Evolutionary conservation across 371 early-diverging fungal species (phyloP).

Genomic region (Dinochytrium kinnereticum): DNA sequence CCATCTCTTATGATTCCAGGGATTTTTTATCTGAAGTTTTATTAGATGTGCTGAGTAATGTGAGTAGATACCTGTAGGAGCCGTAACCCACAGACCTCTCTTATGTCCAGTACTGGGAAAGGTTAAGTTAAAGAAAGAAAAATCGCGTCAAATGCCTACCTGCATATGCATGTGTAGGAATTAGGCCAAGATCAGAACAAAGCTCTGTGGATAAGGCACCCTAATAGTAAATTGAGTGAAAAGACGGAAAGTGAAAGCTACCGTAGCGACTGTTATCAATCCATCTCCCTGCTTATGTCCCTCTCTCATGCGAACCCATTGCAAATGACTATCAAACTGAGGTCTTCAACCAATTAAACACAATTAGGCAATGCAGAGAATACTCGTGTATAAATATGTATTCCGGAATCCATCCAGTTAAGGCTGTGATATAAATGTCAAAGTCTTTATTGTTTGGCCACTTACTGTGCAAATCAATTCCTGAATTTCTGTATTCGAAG

Average conservation of each 20-base stretch:
- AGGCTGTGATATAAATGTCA: conserved; percentile 48
- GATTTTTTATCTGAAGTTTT: conserved; percentile 77
- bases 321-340: conserved; percentile 65
- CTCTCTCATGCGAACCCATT: conserved; percentile 74
- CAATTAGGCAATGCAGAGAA: conserved; percentile 14
- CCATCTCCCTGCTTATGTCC: conserved; percentile 72
- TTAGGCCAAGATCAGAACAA: conserved; percentile 74
- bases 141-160: conserved; percentile 28
- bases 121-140: neutral
- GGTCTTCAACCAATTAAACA: conserved; percentile 41
- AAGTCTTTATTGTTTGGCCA: neutral
- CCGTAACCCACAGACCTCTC: conserved; percentile 51
- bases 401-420: conserved; percentile 95
- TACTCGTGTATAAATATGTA: conserved; percentile 82
- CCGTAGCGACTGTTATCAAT: conserved; percentile 43
- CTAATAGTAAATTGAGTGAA: conserved; percentile 34
- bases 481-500: conserved; percentile 68
- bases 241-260: conserved; percentile 12
- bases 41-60: neutral
- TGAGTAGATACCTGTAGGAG: conserved; percentile 50
- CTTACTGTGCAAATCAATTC: conserved; percentile 77
- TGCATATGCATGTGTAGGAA: conserved; percentile 89
- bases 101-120: conserved; percentile 63
- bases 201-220: conserved; percentile 73
- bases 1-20: conserved; percentile 91